A percentile compares a stretch with the other conserved stretches of the same genome.
Conservation (phyloP, 495 filamentous ascomycete species). For the Podospora bellae-mahoneyi region DNA sequence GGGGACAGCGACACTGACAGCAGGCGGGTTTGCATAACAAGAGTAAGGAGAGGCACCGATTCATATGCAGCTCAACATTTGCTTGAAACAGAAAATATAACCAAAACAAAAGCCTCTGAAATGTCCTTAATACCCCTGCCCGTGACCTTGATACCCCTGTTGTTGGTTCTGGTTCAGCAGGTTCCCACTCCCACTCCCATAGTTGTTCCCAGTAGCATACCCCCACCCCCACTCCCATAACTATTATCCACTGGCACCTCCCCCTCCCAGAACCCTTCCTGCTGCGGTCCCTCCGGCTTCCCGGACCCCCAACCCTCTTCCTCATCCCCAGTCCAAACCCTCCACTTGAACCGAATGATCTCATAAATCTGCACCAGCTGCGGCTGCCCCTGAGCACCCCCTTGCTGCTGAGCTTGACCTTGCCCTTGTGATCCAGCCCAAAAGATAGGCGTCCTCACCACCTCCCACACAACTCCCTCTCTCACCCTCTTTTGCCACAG, state of each 20-base stretch:
- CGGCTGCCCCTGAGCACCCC: neutral
- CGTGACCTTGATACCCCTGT: neutral
- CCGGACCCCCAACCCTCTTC: neutral
- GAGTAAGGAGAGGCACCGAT: too few relatives aligned
- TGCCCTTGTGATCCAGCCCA: slow-evolving; percentile 9
- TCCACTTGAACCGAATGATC: slow-evolving; percentile 19
- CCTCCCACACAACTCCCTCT: slow-evolving; percentile 13
- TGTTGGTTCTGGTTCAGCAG: neutral
- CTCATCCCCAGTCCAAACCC: slow-evolving; percentile 8
- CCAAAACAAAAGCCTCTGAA: neutral
- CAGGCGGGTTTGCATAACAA: too few relatives aligned
- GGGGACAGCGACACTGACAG: too few relatives aligned
- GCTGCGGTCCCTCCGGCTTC: neutral
- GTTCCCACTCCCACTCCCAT: neutral
- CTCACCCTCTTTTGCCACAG: slow-evolving; percentile 16
- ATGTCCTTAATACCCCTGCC: neutral
- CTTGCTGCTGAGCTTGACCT: neutral
- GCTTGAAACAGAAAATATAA: neutral
- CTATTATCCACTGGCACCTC: neutral
- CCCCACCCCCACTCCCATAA: neutral
- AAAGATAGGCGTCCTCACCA: slow-evolving; percentile 21
- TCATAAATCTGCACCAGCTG: slow-evolving; percentile 23
- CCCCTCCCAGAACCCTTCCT: neutral
- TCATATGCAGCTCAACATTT: neutral
- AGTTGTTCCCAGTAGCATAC: neutral